Base-by-base conservation (phyloP, 768 basidiomycete genomes). In the Tricholoma matsutake region DNA sequence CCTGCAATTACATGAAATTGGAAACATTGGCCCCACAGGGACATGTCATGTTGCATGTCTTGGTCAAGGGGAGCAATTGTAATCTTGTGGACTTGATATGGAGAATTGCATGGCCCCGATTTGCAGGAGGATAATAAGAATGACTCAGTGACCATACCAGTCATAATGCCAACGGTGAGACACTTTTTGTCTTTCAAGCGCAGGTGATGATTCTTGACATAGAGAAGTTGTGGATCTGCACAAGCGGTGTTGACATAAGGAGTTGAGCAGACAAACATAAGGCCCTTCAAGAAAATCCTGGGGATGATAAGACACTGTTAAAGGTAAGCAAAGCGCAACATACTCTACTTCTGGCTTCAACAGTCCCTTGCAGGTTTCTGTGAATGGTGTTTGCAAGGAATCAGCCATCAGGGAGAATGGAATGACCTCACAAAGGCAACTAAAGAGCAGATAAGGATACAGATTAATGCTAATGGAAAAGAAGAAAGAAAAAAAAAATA, bases 11-110 rank as follows among this genome's bases (percentile, higher is more conserved):
- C 18, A 16, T 39, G 29, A 35, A 61, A 61, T 22, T 49, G 14
- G 39, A 61, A 52, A 32, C 49, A 14, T 10, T 57, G 54, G 16
- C 60, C 60, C 60, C 60, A 61, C 43, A 61, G 34, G 11, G 56
- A 57, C 20, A 47, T 35, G 32, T 61, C 61, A 14, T 53, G 22
- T 20, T 47, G 10, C 47, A 57, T 57, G 14, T 61, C 56, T 45
- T 61, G 56, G 13, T n/a, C n/a, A n/a, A n/a, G n/a, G n/a, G n/a
- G n/a, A n/a, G n/a, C n/a, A n/a, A n/a, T n/a, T n/a, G n/a, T 47
- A 32, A 9, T 32, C 32, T 32, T 32, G 9, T 5, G 5, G 9
- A 32, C 4, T 32, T 32, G 32, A 32, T 32, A 32, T 9, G 9
- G 32, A 49, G 47, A 49, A 49, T 49, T 49, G 25, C 25, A 13